These are phyloP conservation scores for Dothistroma septosporum DNA, from an alignment of 2,329 filamentous ascomycete genomes.

Conservation along the genomic window DNA sequence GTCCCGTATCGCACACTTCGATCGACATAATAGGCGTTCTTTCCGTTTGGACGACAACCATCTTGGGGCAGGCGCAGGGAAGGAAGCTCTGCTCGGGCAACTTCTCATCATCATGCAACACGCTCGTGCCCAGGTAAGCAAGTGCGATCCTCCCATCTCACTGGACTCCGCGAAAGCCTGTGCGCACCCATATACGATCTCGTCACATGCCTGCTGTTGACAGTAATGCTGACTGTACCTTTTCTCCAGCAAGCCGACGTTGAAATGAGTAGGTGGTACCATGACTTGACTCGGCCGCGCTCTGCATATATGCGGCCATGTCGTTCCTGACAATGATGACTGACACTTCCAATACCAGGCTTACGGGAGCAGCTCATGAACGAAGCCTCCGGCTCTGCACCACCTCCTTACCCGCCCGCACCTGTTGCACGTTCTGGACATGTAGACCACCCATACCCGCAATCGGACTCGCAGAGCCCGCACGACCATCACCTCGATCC, in stretches of 20 bases:
- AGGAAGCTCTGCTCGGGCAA: neutral
- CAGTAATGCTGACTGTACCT: constrained; percentile 17
- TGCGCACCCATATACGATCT: neutral
- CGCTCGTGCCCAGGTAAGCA: constrained; percentile 53
- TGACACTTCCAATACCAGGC: constrained; percentile 39
- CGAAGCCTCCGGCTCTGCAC: constrained; percentile 34
- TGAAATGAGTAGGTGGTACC: constrained; percentile 40
- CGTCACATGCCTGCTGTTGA: constrained; percentile 28
- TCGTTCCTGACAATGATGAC: constrained; percentile 7
- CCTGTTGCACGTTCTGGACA: constrained; percentile 24
- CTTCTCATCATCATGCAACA: constrained; percentile 33
- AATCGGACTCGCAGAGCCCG: constrained; percentile 38
- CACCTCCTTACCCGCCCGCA: constrained; percentile 40
- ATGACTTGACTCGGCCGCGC: constrained; percentile 6
- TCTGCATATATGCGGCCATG: neutral
- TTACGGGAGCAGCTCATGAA: constrained; percentile 60
- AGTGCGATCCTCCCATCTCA: constrained; percentile 14
- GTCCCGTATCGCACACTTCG: neutral
- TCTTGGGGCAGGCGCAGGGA: neutral
- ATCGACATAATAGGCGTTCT: neutral
- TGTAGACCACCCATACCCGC: constrained; percentile 38
- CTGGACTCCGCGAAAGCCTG: constrained; percentile 21
- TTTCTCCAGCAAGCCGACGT: constrained; percentile 29
- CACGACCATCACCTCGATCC: constrained; percentile 54
- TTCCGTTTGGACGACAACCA: neutral